These are phyloP conservation scores for Saccharomycopsis schoenii DNA, from an alignment of 805 yeast species.

Conservation along the genomic window DNA sequence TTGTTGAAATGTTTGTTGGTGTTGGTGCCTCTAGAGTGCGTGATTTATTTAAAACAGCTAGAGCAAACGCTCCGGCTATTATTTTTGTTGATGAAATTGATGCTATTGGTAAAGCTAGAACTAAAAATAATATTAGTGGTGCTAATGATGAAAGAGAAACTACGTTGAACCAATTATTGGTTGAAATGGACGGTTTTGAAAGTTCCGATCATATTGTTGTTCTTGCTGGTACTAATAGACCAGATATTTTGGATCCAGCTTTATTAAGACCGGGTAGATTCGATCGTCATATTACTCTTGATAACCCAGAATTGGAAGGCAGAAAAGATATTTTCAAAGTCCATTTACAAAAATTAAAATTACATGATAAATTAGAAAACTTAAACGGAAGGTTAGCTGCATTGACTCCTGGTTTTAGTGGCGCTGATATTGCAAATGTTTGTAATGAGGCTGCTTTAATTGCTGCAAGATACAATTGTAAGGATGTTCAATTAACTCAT, in stretches of 20 bases:
- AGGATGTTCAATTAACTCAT: conserved; percentile 62
- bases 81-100: conserved; percentile 98
- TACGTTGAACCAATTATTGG: conserved; percentile 88
- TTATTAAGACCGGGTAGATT: conserved; percentile 95
- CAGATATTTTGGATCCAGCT: conserved; percentile 89
- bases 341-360: conserved; percentile 64
- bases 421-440: conserved; percentile 96
- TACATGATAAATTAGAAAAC: conserved; percentile 40
- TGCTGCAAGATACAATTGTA: conserved; percentile 78
- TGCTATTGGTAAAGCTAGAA: conserved; percentile 94
- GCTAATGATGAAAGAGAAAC: conserved; percentile 96
- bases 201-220: conserved; percentile 90
- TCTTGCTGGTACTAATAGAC: conserved; percentile 93
- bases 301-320: conserved; percentile 91
- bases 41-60: conserved; percentile 84
- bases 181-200: conserved; percentile 97
- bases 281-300: conserved; percentile 86
- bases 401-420: conserved; percentile 94
- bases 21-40: conserved; percentile 98
- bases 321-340: conserved; percentile 88
- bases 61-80: conserved; percentile 90
- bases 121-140: conserved; percentile 61
- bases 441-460: conserved; percentile 96
- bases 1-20: conserved; percentile 98
- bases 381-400: conserved; percentile 88